Conservation (phyloP, 2,329 filamentous ascomycete genomes). For the Spiromastix sp. region DNA sequence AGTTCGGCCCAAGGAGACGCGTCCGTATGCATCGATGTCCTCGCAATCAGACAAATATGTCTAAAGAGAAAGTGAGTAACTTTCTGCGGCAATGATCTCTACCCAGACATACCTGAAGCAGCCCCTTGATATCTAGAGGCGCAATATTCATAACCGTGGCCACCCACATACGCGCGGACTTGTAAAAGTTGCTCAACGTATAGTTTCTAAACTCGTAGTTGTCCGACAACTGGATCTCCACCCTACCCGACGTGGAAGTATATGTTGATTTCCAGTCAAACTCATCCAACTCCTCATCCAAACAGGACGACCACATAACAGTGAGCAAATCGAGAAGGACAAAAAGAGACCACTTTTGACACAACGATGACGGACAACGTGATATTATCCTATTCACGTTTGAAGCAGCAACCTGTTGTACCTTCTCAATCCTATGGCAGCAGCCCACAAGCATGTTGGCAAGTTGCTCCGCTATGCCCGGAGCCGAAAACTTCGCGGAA, state of each 20-base stretch:
- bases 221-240: slow-evolving; percentile 85
- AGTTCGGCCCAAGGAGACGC: slow-evolving; percentile 83
- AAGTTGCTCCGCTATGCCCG: slow-evolving; percentile 80
- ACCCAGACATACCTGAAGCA: slow-evolving; percentile 49
- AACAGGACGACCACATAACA: slow-evolving; percentile 88
- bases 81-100: slow-evolving; percentile 1
- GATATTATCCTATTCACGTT: slow-evolving; percentile 80
- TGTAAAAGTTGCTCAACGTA: slow-evolving; percentile 69
- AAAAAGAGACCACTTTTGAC: slow-evolving; percentile 82
- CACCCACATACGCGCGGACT: slow-evolving; percentile 71
- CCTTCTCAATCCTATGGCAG: slow-evolving; percentile 85
- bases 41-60: slow-evolving; percentile 94
- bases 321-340: slow-evolving; percentile 84
- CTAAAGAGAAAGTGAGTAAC: slow-evolving; percentile 27
- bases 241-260: slow-evolving; percentile 63
- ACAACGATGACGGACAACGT: slow-evolving; percentile 79
- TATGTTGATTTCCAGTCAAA: slow-evolving; percentile 81
- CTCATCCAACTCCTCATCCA: slow-evolving; percentile 88
- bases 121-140: slow-evolving; percentile 85
- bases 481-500: slow-evolving; percentile 73
- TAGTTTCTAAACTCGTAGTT: slow-evolving; percentile 72
- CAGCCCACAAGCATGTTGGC: slow-evolving; percentile 77
- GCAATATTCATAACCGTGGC: slow-evolving; percentile 69
- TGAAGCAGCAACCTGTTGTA: slow-evolving; percentile 74
- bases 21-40: slow-evolving; percentile 81